Evolutionary conservation across 2,329 filamentous ascomycete species (phyloP).

Genomic region (Lachnellula hyalina): DNA sequence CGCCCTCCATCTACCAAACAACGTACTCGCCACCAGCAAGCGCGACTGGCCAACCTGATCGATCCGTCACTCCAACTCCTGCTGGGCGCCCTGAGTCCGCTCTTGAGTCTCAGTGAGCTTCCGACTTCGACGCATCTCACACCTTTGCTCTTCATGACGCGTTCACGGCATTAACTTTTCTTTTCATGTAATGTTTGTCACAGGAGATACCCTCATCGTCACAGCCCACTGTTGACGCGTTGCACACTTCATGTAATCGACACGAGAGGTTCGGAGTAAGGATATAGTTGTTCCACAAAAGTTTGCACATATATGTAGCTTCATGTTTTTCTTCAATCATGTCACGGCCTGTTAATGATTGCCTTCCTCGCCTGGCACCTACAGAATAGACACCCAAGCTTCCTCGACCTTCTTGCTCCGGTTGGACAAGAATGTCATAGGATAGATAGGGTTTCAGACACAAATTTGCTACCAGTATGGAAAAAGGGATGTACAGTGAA

Average conservation of each 20-base stretch:
- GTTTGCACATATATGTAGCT: neutral
- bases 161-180: neutral
- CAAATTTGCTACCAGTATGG: slow-evolving; percentile 5
- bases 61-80: slow-evolving; percentile 24
- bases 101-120: slow-evolving; percentile 13
- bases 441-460: slow-evolving; percentile 17
- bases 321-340: neutral
- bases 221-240: neutral
- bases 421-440: slow-evolving; percentile 18
- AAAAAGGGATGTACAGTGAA: slow-evolving; percentile 5
- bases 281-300: neutral
- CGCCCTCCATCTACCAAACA: slow-evolving; percentile 2
- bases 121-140: neutral
- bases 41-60: slow-evolving; percentile 16
- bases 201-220: neutral
- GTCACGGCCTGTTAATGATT: slow-evolving; percentile 1
- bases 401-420: slow-evolving; percentile 14
- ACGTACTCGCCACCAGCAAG: slow-evolving; percentile 6
- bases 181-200: neutral
- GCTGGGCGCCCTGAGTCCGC: slow-evolving; percentile 13
- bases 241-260: neutral
- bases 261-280: neutral
- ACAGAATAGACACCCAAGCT: slow-evolving; percentile 1
- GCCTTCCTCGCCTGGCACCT: slow-evolving; percentile 1
- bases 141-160: neutral